Evolutionary conservation across 2,329 filamentous ascomycete genomes (phyloP).

Genomic region (Pseudogymnoascus sp.): DNA sequence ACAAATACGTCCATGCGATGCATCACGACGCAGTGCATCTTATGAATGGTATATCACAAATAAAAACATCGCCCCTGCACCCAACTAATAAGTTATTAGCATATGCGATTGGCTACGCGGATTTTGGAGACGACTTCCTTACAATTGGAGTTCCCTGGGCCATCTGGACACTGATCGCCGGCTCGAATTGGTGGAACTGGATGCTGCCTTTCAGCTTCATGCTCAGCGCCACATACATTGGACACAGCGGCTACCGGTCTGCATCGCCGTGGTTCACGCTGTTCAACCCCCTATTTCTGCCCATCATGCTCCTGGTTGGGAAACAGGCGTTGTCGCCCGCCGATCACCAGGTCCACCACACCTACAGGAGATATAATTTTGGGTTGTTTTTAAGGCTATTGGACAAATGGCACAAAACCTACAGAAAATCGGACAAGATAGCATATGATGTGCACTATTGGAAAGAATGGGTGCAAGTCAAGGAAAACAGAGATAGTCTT

Average conservation of each 20-base stretch:
- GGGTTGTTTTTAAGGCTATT: background rate
- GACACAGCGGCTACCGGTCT: background rate
- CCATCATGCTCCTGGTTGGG: background rate
- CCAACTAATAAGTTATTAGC: background rate
- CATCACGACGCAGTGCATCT: background rate
- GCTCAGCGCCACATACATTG: background rate
- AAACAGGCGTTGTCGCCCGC: background rate
- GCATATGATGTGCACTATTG: background rate
- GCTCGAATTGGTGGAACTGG: background rate
- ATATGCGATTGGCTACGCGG: background rate
- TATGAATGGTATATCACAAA: background rate
- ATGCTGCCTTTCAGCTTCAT: background rate
- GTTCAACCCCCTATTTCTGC: background rate
- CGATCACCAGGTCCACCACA: background rate
- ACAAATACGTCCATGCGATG: background rate
- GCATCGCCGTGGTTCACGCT: background rate
- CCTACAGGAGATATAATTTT: background rate
- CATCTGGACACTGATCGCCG: background rate
- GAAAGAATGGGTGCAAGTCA: background rate
- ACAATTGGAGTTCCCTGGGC: background rate
- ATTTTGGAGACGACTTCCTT: background rate
- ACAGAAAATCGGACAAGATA: slow-evolving; percentile 1
- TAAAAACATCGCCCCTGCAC: too few species aligned
- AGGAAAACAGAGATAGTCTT: background rate
- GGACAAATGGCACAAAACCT: background rate